phyloP scores from a whole-genome alignment of 805 yeast genomes.

The Pichia deserticola region DNA sequence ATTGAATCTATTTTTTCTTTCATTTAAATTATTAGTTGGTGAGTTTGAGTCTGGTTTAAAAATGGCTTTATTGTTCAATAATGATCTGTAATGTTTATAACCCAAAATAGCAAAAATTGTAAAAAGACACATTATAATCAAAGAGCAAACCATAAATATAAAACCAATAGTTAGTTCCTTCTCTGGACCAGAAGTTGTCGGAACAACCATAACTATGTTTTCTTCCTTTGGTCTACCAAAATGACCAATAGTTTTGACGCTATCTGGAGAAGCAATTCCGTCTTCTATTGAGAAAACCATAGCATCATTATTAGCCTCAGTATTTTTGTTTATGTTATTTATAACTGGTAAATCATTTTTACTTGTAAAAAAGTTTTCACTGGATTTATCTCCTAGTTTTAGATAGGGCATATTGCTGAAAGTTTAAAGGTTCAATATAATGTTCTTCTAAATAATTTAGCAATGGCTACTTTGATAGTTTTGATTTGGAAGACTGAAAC shows the following conservation, averaged over 20 bases:
- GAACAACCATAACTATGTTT: conserved; percentile 3
- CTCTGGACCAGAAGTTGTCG: neutral
- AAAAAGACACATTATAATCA: neutral
- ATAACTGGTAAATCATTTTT: too few species aligned
- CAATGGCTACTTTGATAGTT: too few species aligned
- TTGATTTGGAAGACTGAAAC: too few species aligned
- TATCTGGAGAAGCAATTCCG: conserved; percentile 12
- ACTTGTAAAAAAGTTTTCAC: too few species aligned
- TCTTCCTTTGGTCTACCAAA: neutral
- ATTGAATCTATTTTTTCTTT: too few species aligned
- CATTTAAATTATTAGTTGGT: too few species aligned
- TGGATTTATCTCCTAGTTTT: too few species aligned
- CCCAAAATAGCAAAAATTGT: neutral
- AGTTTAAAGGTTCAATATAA: too few species aligned
- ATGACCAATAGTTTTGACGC: conserved; percentile 13
- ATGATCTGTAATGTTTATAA: neutral
- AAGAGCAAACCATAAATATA: neutral
- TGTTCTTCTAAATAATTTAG: too few species aligned
- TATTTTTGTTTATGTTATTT: too few species aligned
- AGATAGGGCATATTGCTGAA: too few species aligned
- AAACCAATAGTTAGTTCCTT: conserved; percentile 1
- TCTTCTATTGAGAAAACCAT: neutral
- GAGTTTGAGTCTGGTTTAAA: neutral
- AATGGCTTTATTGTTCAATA: neutral
- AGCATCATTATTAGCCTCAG: neutral